Base-by-base conservation (phyloP, 164 flowering plant species). In the Magnolia kwangsiensis region DNA sequence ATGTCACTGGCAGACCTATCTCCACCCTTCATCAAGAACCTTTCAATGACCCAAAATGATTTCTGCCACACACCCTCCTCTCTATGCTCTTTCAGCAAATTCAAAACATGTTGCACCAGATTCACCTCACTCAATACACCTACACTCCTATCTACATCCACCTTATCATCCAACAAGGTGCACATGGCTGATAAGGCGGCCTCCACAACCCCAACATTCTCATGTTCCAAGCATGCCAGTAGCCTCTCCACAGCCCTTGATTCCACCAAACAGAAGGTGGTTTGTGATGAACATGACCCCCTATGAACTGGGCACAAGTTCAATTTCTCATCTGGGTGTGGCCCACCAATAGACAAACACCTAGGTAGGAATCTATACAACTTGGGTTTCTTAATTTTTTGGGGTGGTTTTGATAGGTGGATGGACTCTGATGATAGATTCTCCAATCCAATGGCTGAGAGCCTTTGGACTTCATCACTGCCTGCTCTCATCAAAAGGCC, bases 21-120 rank as follows among this genome's bases (percentile, higher is more conserved):
- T 7, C 87, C 90, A 29, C 91, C 95, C 81, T 83, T 86, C 75
- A 67, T 66, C 76, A 92, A 78, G 82, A 92, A 89, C 70, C 76
- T 91, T 75, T 92, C 94, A 49, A 92, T 82, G 79, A 91, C 31
- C 94, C 94, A 89, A 78, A 90, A 86, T 23, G 91, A 84, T 70
- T 88, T 91, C 75, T 88, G 87, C 91, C 84, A 65, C 73, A 91
- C 63, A 2, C 81, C 79, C 61, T 91, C 94, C 69, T 87, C 75
- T 68, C 74, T 84, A 74, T 89, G 92, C 68, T 86, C 87, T 63
- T 79, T 89, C 72, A 89, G 82, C 51, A 86, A 87, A 80, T 86
- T 86, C 83, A 91, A 63, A 23, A 92, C 82, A 75, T 83, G 88
- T 45, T 82, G 82, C n/a, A 87, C 71, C 5, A 86, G 74, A 67